Base-by-base conservation (phyloP, 2,329 filamentous ascomycete genomes). In the Acrodontium crateriforme region DNA sequence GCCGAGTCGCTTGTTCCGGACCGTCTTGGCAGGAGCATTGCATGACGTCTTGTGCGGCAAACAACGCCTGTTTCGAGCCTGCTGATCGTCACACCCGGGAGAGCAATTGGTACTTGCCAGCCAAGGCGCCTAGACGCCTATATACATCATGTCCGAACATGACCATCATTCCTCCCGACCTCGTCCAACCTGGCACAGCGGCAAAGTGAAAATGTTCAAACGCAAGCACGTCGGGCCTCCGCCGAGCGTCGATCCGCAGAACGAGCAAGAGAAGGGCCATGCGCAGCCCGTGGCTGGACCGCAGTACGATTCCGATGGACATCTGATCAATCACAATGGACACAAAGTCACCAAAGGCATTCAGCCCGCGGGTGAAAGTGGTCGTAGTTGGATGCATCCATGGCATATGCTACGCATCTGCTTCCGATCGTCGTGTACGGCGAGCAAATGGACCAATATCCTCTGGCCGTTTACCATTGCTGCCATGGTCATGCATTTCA, bases 381-480 rank as follows among this genome's bases (percentile, higher is more conserved):
- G 60, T 2, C 48, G 62, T 25, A 48, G 46, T 11, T 58, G 61
- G 19, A 55, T 66, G 30, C 51, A 60, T 18, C 55, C 55, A 2
- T 36, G 45, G 18, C 53, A 58, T 21, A 63, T 65, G 42, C 31
- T 63, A 13, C 33, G 31, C 9, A 59, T 66, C 11, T 53, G 59
- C 36, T 60, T 54, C 49, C 43, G 48, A 10, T 60, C 55, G 27
- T 60, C 60, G 0, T 62, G 57, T 42, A 56, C 51, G 2, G 57
- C 56, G 3, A 61, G 57, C 6, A 60, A 53, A 46, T 51, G 53
- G 32, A 60, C 63, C 24, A 66, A 66, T 29, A 31, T 66, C 3
- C 48, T 66, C 4, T 65, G 62, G 62, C 63, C 62, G 0, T 46
- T 65, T 31, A 61, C 65, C 1, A 56, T 58, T 9, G 48, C 62